Evolutionary conservation across 345 rosid species (phyloP), one percentile per base, ranked within the genome.

Genomic region (Toxicodendron radicans): DNA sequence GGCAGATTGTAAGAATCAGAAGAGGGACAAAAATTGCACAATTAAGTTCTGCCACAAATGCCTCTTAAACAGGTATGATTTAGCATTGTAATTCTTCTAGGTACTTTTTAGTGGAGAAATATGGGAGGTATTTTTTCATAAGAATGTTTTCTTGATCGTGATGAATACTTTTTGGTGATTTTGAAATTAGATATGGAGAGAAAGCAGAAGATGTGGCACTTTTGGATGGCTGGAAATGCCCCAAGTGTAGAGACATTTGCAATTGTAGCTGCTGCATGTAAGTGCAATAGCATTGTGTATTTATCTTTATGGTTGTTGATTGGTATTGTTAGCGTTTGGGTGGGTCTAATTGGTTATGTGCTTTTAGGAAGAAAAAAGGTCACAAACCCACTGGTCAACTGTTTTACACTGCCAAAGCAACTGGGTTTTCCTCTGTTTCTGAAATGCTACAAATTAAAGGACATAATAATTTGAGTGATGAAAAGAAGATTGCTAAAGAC

Each of bases 191-290:
- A 74, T 95, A 95, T 56, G 93, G 93, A 23, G 96, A 93, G 81
- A 76, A 76, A 1, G 90, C 88, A 18, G 85, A 84, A 75, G 89
- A 86, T 48, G 92, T 89, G 62, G 73, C 82, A 0, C 32, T 58
- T 51, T 67, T 79, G 62, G 82, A 66, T 41, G 79, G 83, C 63
- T 95, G 99, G 99, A 65, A 68, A 43, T 95, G 99, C 59, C 97
- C 92, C 41, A 95, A 80, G 75, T 95, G 99, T 73, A 87, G 85
- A 54, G 97, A 85, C 67, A 83, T 82, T 11, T 95, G 99, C 83
- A 95, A 90, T 60, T 95, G 99, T 80, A 95, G 98, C 76, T 30
- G 18, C 0, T 95, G 99, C 88, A 88, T 74, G 99, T 93, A 69
- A 86, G 88, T 74, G 41, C n/a, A 18, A 20, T 58, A 17, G 3